Evolutionary conservation across 2,329 filamentous ascomycete species (phyloP).

Genomic region (Neurospora crassa): DNA sequence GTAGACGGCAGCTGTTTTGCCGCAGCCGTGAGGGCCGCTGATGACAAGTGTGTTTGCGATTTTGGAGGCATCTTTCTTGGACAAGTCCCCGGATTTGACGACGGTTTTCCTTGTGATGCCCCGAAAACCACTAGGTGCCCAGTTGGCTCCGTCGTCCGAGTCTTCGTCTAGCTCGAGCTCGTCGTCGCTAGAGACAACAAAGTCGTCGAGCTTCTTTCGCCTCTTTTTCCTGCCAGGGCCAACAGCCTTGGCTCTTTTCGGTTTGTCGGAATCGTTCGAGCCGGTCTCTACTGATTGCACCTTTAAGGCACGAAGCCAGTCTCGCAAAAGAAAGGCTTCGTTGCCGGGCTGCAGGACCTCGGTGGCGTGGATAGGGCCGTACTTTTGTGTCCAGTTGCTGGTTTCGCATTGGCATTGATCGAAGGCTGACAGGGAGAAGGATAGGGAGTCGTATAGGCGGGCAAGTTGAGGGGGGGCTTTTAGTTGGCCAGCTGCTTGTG

Average conservation of each 20-base stretch:
- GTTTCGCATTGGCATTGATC: slow-evolving; percentile 70
- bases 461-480: slow-evolving; percentile 40
- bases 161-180: slow-evolving; percentile 65
- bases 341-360: slow-evolving; percentile 68
- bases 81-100: slow-evolving; percentile 33
- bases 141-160: slow-evolving; percentile 48
- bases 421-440: slow-evolving; percentile 61
- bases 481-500: not conserved
- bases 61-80: slow-evolving; percentile 34
- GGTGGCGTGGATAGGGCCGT: slow-evolving; percentile 58
- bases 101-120: slow-evolving; percentile 42
- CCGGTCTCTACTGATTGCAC: slow-evolving; percentile 68
- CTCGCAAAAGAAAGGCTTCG: slow-evolving; percentile 61
- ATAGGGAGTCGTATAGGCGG: slow-evolving; percentile 48
- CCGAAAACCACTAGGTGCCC: slow-evolving; percentile 27
- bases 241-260: slow-evolving; percentile 21
- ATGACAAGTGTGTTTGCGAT: slow-evolving; percentile 72
- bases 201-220: slow-evolving; percentile 67
- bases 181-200: slow-evolving; percentile 71
- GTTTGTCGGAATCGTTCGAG: slow-evolving; percentile 25
- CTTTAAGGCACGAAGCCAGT: slow-evolving; percentile 72
- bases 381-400: slow-evolving; percentile 72
- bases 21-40: slow-evolving; percentile 81
- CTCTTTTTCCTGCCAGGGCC: slow-evolving; percentile 53
- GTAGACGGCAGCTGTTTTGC: slow-evolving; percentile 88